A percentile compares a stretch with the other conserved stretches of the same genome.
These are phyloP conservation scores for Paralagenidium karlingii DNA, from an alignment of 352 stramenopile species.

Conservation along the genomic window DNA sequence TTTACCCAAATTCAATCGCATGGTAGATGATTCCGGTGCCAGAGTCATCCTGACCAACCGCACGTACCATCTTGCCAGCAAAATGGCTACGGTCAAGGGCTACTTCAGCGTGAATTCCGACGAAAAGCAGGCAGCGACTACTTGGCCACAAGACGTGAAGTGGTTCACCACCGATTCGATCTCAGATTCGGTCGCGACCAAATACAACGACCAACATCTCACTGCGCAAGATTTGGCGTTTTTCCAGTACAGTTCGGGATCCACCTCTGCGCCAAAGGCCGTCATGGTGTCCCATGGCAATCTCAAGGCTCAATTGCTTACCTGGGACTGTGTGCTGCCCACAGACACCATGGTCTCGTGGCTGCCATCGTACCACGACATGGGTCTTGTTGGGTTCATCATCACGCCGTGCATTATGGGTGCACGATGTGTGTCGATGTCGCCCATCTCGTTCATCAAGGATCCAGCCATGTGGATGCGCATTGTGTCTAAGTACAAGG, in stretches of 20 bases:
- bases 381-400: conserved; percentile 77
- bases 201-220: conserved; percentile 37
- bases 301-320: conserved; percentile 54
- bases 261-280: conserved; percentile 65
- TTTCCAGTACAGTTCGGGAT: conserved; percentile 78
- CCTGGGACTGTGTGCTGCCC: conserved; percentile 46
- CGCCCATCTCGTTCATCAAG: conserved; percentile 79
- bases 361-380: conserved; percentile 77
- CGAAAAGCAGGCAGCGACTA: conserved; percentile 18
- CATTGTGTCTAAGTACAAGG: conserved; percentile 56
- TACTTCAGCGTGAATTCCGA: conserved; percentile 32
- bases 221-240: conserved; percentile 55
- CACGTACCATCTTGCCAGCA: conserved; percentile 65
- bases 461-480: conserved; percentile 75
- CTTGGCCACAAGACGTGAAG: conserved; percentile 49
- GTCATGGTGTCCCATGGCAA: conserved; percentile 81
- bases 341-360: conserved; percentile 64
- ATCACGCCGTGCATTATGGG: conserved; percentile 41
- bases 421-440: conserved; percentile 66
- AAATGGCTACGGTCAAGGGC: conserved; percentile 68
- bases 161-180: conserved; percentile 66
- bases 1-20: conserved; percentile 63
- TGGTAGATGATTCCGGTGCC: conserved; percentile 58
- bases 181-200: conserved; percentile 25
- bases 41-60: conserved; percentile 56